A percentile compares a stretch with the other conserved stretches of the same genome.
These are phyloP conservation scores for Pyrrhoderma lamaoense DNA, from an alignment of 1,284 basidiomycete genomes.

Conservation along the genomic window DNA sequence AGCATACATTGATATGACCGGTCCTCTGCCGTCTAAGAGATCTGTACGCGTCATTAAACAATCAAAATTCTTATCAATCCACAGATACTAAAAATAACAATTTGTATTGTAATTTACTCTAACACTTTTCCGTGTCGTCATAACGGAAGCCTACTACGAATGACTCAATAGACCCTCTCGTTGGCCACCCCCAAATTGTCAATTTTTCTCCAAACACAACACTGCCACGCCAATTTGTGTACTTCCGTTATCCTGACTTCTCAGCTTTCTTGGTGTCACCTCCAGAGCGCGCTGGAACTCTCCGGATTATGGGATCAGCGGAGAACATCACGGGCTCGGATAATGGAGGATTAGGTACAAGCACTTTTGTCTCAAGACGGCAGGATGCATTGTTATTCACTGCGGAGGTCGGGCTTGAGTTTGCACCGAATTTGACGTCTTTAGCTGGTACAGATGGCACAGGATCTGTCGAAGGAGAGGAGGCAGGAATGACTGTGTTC, in stretches of 20 bases:
- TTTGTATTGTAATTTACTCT: too few species aligned
- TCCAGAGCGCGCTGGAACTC: conserved; percentile 22
- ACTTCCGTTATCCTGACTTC: conserved; percentile 26
- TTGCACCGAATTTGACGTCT: conserved; percentile 8
- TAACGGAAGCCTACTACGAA: background rate
- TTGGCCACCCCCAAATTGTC: conserved; percentile 24
- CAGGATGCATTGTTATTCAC: conserved; percentile 20
- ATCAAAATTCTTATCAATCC: background rate
- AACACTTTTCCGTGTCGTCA: background rate
- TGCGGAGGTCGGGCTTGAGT: conserved; percentile 11
- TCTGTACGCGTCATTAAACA: background rate
- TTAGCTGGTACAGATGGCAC: background rate
- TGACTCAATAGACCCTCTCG: conserved; percentile 11
- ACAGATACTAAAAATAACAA: too few species aligned
- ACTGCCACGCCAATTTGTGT: conserved; percentile 26
- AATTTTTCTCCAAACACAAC: conserved; percentile 21
- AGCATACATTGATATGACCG: conserved; percentile 14
- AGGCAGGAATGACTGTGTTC: conserved; percentile 20
- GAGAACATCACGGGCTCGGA: conserved; percentile 25
- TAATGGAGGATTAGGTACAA: conserved; percentile 15
- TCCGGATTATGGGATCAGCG: conserved; percentile 24
- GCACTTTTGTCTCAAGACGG: conserved; percentile 18
- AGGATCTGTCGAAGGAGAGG: conserved; percentile 14
- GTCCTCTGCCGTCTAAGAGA: conserved; percentile 13
- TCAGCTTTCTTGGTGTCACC: conserved; percentile 25